A percentile compares a stretch with the other conserved stretches of the same genome.
These are phyloP conservation scores for Picea abies DNA, from an alignment of 83 land plant genomes.

Conservation along the genomic window DNA sequence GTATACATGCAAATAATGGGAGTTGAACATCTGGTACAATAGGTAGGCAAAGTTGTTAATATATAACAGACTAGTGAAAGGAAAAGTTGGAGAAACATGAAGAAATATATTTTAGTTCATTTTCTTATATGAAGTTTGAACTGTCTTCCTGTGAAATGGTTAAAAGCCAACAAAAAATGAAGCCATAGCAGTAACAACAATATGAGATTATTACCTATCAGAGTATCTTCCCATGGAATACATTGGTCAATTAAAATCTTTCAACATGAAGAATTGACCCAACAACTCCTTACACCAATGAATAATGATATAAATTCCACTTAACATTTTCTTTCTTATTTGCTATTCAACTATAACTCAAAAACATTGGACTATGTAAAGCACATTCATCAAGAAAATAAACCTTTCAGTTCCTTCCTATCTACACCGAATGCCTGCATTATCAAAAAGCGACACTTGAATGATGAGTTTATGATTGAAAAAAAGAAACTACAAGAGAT, in stretches of 20 bases:
- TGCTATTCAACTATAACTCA: neutral
- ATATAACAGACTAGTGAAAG: neutral
- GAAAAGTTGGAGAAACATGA: neutral
- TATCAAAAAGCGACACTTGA: neutral
- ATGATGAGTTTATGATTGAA: neutral
- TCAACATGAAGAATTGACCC: neutral
- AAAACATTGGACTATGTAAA: neutral
- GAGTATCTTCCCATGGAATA: too few relatives aligned
- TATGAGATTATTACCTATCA: too few relatives aligned
- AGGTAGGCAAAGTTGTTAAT: neutral
- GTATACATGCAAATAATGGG: neutral
- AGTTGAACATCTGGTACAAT: neutral
- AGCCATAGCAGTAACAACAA: too few relatives aligned
- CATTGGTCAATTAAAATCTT: too few relatives aligned
- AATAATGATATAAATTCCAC: neutral
- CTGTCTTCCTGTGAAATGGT: too few relatives aligned
- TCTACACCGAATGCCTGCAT: slow-evolving; percentile 70
- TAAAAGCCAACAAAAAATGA: too few relatives aligned
- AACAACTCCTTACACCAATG: neutral
- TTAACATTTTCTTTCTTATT: neutral
- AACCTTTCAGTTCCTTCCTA: slow-evolving; percentile 57
- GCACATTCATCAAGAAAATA: slow-evolving; percentile 48
- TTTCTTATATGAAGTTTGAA: neutral
- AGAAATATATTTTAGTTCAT: neutral
- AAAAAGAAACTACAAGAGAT: neutral